Evolutionary conservation across 2,329 filamentous ascomycete species (phyloP), one percentile per base, ranked within the genome.

Genomic region (Ophiocordyceps polyrhachis-furcata): DNA sequence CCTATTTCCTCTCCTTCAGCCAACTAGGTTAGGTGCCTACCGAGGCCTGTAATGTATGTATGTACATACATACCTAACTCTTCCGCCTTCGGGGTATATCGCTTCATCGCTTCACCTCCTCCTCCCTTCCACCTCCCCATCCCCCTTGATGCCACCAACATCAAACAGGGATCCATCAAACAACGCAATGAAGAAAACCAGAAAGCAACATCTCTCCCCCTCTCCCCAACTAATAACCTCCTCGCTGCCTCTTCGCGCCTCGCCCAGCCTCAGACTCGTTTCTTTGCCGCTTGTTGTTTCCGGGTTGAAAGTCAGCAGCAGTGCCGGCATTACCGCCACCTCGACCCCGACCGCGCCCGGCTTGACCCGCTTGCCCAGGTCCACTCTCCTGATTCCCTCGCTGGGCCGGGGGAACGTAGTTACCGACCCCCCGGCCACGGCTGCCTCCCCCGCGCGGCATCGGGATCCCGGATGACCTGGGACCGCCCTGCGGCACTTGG

Each of bases 291-390:
- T 78, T 77, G 50, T 66, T 71, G 4, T 23, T 23, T 23, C 73
- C 72, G 9, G 70, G 68, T 40, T 75, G 73, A 51, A 75, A 71
- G 46, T 78, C 76, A 43, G 67, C 62, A 43, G 67, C 62, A 11
- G 69, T 73, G 13, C 60, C 60, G 1, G 69, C 66, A 50, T 73
- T 77, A 40, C 38, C 38, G 17, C 19, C 38, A 15, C 44, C 45
- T 12, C 59, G 59, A 20, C 69, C 63, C 29, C 64, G 61, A 21
- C 63, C 63, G 38, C 63, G 44, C 57, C 20, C 64, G 52, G 17
- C 59, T 50, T 50, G 56, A 14, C 32, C 38, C 9, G 40, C 50
- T 47, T 54, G 49, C 7, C 53, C 58, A 14, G 58, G 58, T 14
- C 54, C 58, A n/a, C 57, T 57, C 17, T 65, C 61, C 28, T 64